Base-by-base conservation (phyloP, 1,284 basidiomycete species). In the Phylloboletellus chloephorus region DNA sequence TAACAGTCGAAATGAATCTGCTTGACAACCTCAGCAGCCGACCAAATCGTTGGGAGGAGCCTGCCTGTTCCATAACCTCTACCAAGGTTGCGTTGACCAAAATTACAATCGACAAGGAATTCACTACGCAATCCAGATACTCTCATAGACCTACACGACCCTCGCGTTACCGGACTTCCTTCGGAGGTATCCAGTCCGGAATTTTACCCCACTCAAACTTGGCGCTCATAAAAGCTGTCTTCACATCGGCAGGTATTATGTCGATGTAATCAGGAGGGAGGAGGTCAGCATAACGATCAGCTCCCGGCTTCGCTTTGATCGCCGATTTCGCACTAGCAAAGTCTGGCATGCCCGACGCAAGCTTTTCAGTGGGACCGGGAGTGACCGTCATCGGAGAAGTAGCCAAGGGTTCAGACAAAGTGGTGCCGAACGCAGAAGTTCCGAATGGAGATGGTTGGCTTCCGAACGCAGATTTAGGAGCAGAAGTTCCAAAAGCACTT, bases 131-230 rank as follows among this genome's bases (percentile, higher is more conserved):
- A 21, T 20, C 7, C 7, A 28, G 24, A 29, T n/a, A 8, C 11
- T 13, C 30, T n/a, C 11, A 7, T 11, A 35, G 8, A 36, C 23
- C 15, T 11, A 7, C 19, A 20, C 16, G 10, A 23, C 7, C 20
- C 12, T 15, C 19, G 5, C 7, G 17, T 42, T 60, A 59, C 37
- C 83, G 67, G 50, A 87, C 58, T 53, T 81, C 78, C 44, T 83
- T 53, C 2, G 89, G 89, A 25, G 89, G 89, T 34, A 86, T 72
- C 67, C 79, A 78, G 36, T 88, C 77, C 0, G 89, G 89, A 16
- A 93, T 76, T 45, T 74, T 72, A 8, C 79, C 83, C 75, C 80
- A 79, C 50, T 77, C 76, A 53, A 90, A 92, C 61, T 60, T 73
- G 37, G 68, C 65, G 9, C 65, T 68, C 54, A 67, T 61, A 56